Evolutionary conservation across 2,329 filamentous ascomycete species (phyloP), one percentile per base, ranked within the genome.

Genomic region (Xylaria sp.): DNA sequence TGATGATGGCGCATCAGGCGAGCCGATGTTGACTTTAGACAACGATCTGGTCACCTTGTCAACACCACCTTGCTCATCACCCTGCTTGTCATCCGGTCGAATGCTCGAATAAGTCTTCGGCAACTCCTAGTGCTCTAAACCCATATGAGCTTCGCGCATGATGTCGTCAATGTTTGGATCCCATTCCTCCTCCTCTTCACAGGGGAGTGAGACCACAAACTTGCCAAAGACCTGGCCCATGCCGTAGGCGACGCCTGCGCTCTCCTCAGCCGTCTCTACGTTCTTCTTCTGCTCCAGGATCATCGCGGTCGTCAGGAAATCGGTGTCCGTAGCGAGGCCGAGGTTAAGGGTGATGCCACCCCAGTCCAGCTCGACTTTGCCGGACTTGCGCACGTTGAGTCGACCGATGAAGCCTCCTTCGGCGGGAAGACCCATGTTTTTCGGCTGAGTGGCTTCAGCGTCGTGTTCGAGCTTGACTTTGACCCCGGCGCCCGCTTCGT

Each of bases 201-300:
- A 86, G 50, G 80, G 77, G 6, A 83, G 83, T 30, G 81, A 82
- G 16, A 85, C 74, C 16, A 84, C 79, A 70, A 87, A 87, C 62
- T 83, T 82, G 54, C 83, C 83, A 76, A 83, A 81, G 60, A 88
- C 79, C 67, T 82, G 80, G 53, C 85, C 85, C 82, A 88, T 85
- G 52, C 83, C 83, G 59, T 82, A 80, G 35, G 82, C 81, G 52
- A 77, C 76, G 16, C 83, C 84, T 54, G 74, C 74, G 54, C 65
- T 72, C 49, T 65, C 65, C 48, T 73, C 71, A 2, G 78, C 72
- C 69, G 83, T 82, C 68, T 80, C 77, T 11, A 68, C 59, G 57
- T 70, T 66, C 58, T 84, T 81, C 46, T 78, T 78, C 66, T 83
- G 78, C 68, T 86, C 83, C 6, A 86, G 76, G 56, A 88, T 78